These are phyloP conservation scores for Camptophora hylomeconis DNA, from an alignment of 2,329 filamentous ascomycete genomes.

Conservation along the genomic window DNA sequence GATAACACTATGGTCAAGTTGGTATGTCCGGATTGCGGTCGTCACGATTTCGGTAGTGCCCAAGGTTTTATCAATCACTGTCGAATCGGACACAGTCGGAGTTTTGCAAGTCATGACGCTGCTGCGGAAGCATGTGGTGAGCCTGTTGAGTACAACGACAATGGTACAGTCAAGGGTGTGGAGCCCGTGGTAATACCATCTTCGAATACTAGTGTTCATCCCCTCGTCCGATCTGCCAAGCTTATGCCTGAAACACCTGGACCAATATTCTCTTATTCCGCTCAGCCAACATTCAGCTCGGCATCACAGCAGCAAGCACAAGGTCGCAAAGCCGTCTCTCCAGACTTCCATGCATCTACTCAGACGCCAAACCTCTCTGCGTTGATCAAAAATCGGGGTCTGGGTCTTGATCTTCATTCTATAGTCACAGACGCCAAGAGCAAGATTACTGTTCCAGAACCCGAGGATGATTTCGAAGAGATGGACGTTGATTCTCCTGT, in stretches of 20 bases:
- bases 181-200: slow-evolving; percentile 15
- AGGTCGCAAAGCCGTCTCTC: slow-evolving; percentile 8
- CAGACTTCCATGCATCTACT: slow-evolving; percentile 10
- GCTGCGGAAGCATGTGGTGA: slow-evolving; percentile 81
- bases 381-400: slow-evolving; percentile 49
- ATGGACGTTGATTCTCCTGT: slow-evolving; percentile 23
- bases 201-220: slow-evolving; percentile 44
- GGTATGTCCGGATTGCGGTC: slow-evolving; percentile 75
- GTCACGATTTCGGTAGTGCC: slow-evolving; percentile 87
- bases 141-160: slow-evolving; percentile 58
- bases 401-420: slow-evolving; percentile 46
- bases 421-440: slow-evolving; percentile 43
- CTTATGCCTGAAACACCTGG: slow-evolving; percentile 20
- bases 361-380: slow-evolving; percentile 56
- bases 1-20: slow-evolving; percentile 82
- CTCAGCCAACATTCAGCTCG: slow-evolving; percentile 35
- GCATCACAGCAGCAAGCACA: background rate
- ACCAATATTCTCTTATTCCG: slow-evolving; percentile 42
- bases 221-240: slow-evolving; percentile 45
- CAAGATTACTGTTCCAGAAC: slow-evolving; percentile 26
- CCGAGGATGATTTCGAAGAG: slow-evolving; percentile 24
- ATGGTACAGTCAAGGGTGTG: slow-evolving; percentile 32
- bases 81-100: slow-evolving; percentile 82
- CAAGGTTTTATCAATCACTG: slow-evolving; percentile 99
- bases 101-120: slow-evolving; percentile 92